Evolutionary conservation across 225 moss, liverwort and hornwort genomes (phyloP).

Genomic region (Bryoerythrophyllum caledonicum): DNA sequence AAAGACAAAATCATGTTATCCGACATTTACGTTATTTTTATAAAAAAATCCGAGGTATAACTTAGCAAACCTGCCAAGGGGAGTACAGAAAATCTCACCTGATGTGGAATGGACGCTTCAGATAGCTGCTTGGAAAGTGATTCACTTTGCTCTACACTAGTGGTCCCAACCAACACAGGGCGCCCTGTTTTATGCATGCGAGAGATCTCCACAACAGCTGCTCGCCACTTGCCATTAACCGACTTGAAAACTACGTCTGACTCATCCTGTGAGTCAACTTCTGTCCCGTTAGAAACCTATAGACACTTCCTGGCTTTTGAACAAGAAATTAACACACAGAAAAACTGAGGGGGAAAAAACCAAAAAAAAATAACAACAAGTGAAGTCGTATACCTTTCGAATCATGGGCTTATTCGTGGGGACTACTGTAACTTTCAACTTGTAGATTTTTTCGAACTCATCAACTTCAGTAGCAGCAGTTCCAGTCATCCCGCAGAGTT

Average conservation of each 20-base stretch:
- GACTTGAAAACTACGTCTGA: constrained; percentile 95
- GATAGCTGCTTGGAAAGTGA: constrained; percentile 75
- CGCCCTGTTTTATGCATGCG: constrained; percentile 89
- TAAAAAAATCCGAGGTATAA: not conserved
- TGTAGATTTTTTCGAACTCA: constrained; percentile 91
- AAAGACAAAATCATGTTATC: not conserved
- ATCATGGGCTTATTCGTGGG: constrained; percentile 91
- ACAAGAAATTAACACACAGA: constrained; percentile 5
- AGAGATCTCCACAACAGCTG: constrained; percentile 82
- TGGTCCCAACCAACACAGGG: constrained; percentile 93
- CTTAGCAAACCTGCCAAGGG: not conserved
- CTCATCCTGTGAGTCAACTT: constrained; percentile 70
- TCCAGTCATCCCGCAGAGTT: constrained; percentile 95
- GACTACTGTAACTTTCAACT: constrained; percentile 84
- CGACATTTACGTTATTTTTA: not conserved
- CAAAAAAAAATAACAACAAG: not conserved
- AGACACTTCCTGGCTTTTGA: constrained; percentile 2
- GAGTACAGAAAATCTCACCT: constrained; percentile 46
- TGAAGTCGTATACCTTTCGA: constrained; percentile 59
- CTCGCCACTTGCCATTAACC: constrained; percentile 88
- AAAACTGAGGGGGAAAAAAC: not conserved
- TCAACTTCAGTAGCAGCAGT: constrained; percentile 93
- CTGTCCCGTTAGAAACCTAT: constrained; percentile 5
- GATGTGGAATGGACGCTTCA: constrained; percentile 83
- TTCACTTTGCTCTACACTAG: constrained; percentile 98